phyloP scores from a whole-genome alignment of 2,329 filamentous ascomycete species.

The Fusarium subglutinans region DNA sequence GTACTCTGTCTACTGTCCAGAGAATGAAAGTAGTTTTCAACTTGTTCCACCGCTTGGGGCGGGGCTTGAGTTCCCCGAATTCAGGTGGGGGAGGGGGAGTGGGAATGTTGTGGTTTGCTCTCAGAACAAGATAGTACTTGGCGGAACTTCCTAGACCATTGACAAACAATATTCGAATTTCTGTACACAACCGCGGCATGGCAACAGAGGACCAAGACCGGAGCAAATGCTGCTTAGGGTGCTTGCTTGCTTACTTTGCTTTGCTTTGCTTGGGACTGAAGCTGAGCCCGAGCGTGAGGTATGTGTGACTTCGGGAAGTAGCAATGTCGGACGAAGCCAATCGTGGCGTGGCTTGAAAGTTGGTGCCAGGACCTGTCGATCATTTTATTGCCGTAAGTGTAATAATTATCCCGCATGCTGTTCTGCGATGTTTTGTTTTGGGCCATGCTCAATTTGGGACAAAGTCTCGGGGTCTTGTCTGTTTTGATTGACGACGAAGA shows the following conservation, averaged over 20 bases:
- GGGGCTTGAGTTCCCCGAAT: conserved; percentile 33
- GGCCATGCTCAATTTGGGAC: not conserved
- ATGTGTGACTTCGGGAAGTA: conserved; percentile 33
- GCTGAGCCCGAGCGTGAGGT: conserved; percentile 10
- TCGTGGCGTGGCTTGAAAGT: conserved; percentile 5
- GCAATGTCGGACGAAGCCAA: conserved; percentile 19
- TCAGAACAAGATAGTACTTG: conserved; percentile 4
- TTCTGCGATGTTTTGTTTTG: not conserved
- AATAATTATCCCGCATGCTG: not conserved
- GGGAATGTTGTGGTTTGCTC: not conserved
- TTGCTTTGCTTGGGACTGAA: not conserved
- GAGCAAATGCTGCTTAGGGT: conserved; percentile 12
- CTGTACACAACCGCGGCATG: conserved; percentile 4
- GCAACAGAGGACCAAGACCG: conserved; percentile 12
- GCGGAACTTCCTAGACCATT: not conserved
- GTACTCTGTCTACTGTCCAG: not conserved
- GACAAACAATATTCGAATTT: not conserved
- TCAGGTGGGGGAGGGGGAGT: conserved; percentile 3
- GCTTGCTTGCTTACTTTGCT: not conserved
- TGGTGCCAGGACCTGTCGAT: conserved; percentile 12
- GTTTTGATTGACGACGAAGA: not conserved
- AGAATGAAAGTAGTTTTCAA: conserved; percentile 10
- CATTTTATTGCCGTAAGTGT: conserved; percentile 1
- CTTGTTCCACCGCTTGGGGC: conserved; percentile 25
- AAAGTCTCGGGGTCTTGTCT: not conserved